phyloP scores from a whole-genome alignment of 2,329 filamentous ascomycete species.

The Botrytis hyacinthi region DNA sequence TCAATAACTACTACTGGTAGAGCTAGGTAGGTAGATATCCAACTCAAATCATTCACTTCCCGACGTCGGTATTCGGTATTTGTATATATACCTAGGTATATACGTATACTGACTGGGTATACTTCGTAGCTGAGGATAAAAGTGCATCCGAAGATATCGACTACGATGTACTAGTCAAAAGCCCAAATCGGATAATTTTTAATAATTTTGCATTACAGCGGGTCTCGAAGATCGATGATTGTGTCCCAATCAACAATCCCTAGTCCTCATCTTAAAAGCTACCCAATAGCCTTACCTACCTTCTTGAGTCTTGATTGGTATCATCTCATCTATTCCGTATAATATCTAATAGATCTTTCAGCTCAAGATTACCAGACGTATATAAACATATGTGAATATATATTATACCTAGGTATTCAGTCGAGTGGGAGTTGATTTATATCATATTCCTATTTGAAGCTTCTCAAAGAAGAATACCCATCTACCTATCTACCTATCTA shows the following conservation, averaged over 20 bases:
- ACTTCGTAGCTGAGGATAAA: background rate
- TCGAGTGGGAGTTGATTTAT: background rate
- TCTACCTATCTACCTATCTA: background rate
- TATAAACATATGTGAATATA: background rate
- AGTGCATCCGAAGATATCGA: background rate
- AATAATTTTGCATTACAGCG: background rate
- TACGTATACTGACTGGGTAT: background rate
- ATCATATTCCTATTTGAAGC: background rate
- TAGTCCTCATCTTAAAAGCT: background rate
- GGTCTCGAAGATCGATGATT: background rate
- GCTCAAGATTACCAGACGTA: background rate
- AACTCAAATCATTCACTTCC: background rate
- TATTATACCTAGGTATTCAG: too few relatives aligned
- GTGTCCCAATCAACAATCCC: background rate
- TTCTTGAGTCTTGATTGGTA: background rate
- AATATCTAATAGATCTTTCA: background rate
- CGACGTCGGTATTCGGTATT: background rate
- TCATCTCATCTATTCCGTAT: background rate
- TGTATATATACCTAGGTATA: too few relatives aligned
- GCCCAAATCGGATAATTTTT: background rate
- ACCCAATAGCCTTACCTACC: background rate
- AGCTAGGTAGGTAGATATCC: background rate
- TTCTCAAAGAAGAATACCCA: background rate
- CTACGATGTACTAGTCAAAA: background rate
- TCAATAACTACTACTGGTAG: background rate